Evolutionary conservation across 2,329 filamentous ascomycete species (phyloP).

Genomic region (Cercospora sp.): DNA sequence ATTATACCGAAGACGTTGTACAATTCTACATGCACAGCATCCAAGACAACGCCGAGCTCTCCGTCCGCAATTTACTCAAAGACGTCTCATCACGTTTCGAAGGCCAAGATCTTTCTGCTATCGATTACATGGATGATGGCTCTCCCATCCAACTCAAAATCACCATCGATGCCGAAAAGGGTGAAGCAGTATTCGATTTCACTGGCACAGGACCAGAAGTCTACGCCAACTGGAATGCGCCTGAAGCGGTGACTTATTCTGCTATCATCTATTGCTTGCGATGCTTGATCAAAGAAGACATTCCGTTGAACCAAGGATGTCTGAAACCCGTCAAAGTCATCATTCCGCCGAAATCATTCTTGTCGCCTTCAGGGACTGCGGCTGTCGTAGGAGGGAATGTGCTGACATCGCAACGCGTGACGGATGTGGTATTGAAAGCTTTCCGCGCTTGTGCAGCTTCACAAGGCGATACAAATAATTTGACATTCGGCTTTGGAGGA

Average conservation of each 20-base stretch:
- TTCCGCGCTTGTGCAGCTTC: constrained; percentile 76
- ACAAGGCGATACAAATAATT: constrained; percentile 81
- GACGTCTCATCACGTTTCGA: constrained; percentile 68
- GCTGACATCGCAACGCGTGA: constrained; percentile 74
- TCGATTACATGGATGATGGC: constrained; percentile 87
- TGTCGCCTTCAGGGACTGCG: constrained; percentile 72
- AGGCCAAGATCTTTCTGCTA: constrained; percentile 68
- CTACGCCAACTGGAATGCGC: constrained; percentile 72
- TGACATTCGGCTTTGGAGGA: constrained; percentile 80
- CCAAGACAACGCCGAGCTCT: constrained; percentile 74
- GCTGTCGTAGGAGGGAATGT: constrained; percentile 84
- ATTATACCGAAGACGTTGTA: constrained; percentile 75
- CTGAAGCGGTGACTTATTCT: constrained; percentile 76
- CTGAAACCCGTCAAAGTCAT: constrained; percentile 72
- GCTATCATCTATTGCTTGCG: constrained; percentile 86
- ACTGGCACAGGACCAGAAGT: constrained; percentile 71
- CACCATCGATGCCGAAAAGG: constrained; percentile 70
- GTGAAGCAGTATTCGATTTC: constrained; percentile 77
- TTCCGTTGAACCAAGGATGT: constrained; percentile 84
- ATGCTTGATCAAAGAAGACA: constrained; percentile 74
- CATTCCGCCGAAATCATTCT: constrained; percentile 70
- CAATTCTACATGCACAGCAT: constrained; percentile 83
- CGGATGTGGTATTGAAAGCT: constrained; percentile 77
- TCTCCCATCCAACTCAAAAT: constrained; percentile 74
- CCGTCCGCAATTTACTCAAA: constrained; percentile 72